Base-by-base conservation (phyloP, 345 rosid genomes). In the Arabidopsis arenosa region DNA sequence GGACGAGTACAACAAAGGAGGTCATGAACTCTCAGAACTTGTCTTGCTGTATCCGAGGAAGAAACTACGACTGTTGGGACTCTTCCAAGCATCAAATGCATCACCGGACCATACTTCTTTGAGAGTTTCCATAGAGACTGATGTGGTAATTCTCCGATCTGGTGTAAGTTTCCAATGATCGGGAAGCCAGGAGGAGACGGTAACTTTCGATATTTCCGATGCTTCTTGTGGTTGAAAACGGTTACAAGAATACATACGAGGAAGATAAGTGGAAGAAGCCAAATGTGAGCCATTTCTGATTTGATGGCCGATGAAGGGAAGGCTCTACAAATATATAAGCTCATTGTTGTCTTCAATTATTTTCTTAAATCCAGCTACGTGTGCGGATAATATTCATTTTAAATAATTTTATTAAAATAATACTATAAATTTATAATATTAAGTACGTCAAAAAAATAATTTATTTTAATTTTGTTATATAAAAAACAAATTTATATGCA, bases 131-230 rank as follows among this genome's bases (percentile, higher is more conserved):
- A 57, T 11, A 82, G 54, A 62, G 82, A 66, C 4, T 72, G 75
- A 56, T 82, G 85, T 12, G 78, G 73, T 55, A 75, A 39, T 5
- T 33, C 55, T 23, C 70, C 60, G 2, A 79, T 12, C 49, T 80
- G 81, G 49, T 68, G 81, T 62, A 83, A 66, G 68, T 82, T 80
- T 26, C 83, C 85, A 7, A 77, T 21, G 35, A 80, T 40, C 0
- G 85, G 81, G 53, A 80, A 40, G 15, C 63, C 39, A 40, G 63
- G 52, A 40, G 73, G 73, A 39, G 63, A 68, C 0, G 73, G 73
- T 54, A 1, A 36, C 1, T 21, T 51, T 1, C 57, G 52, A 13
- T 30, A 7, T 39, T 39, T 18, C 15, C 15, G 44, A 35, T 2
- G 37, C 4, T n/a, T 66, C 33, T 66, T 66, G 71, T 51, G 12